These are phyloP conservation scores for Loxodes magnus DNA, from an alignment of 73 alveolate genomes.

Conservation along the genomic window DNA sequence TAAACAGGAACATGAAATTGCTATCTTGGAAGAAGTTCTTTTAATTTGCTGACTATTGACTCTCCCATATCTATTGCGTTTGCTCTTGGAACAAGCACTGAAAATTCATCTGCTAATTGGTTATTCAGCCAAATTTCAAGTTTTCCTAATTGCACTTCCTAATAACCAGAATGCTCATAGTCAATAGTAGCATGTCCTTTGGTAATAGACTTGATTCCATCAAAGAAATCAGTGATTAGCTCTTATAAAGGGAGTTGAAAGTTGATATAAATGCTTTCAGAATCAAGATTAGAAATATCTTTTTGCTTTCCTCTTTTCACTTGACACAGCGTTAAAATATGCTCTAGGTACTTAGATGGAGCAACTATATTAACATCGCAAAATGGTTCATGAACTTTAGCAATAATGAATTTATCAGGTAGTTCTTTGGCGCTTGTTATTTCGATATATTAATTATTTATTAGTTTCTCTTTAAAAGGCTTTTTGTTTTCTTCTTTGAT, in stretches of 20 bases:
- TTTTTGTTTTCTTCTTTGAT: too few relatives aligned
- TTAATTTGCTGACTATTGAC: slow-evolving; percentile 30
- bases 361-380: slow-evolving; percentile 59
- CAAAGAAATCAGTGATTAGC: slow-evolving; percentile 73
- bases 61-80: slow-evolving; percentile 51
- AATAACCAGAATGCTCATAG: slow-evolving; percentile 61
- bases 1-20: slow-evolving; percentile 65
- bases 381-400: slow-evolving; percentile 38
- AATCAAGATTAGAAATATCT: slow-evolving; percentile 10
- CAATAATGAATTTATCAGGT: slow-evolving; percentile 7
- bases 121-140: slow-evolving; percentile 53
- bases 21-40: slow-evolving; percentile 54
- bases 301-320: slow-evolving; percentile 40
- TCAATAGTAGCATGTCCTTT: slow-evolving; percentile 77
- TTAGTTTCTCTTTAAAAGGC: slow-evolving; percentile 45
- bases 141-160: slow-evolving; percentile 40
- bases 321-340: slow-evolving; percentile 34
- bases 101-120: slow-evolving; percentile 76
- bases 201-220: slow-evolving; percentile 42
- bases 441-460: slow-evolving; percentile 35
- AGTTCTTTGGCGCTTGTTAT: slow-evolving; percentile 11
- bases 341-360: slow-evolving; percentile 53
- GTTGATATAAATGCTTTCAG: slow-evolving; percentile 17
- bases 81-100: slow-evolving; percentile 58
- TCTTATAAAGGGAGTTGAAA: slow-evolving; percentile 48